Base-by-base conservation (phyloP, 305 asterid species). In the Fraxinus nigra region DNA sequence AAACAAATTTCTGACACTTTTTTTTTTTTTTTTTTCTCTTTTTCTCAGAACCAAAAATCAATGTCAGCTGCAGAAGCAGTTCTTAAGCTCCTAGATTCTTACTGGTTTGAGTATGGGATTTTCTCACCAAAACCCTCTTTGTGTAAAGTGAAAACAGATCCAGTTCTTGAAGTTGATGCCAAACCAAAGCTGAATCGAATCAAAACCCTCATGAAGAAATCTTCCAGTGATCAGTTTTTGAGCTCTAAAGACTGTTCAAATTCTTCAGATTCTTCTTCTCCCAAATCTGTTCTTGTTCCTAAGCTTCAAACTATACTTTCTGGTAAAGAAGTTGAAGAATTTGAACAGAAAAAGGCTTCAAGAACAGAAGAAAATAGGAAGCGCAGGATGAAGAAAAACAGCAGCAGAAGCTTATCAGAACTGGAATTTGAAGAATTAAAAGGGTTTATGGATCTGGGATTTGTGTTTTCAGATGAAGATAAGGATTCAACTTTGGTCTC, bases 381-480 rank as follows among this genome's bases (percentile, higher is more conserved):
- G 37, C 80, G 81, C 48, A 79, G 61, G n/a, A 82, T 79, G 70
- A 81, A 28, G 40, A 84, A 43, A 2, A 43, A 46, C 1, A 78
- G 73, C 0, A 87, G 93, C 33, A 88, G 79, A 63, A 93, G 98
- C 35, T 78, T 92, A 32, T 86, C 98, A 34, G 97, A 91, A 83
- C 89, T 93, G 0, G 98, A 93, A 16, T 80, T 89, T 11, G 90
- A 93, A 80, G 98, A 93, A 80, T 10, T 93, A n/a, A 92, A 92
- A 80, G 98, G 98, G 88, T 93, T 93, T 76, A 91, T 89, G 92
- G 98, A 93, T 91, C 90, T 92, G 28, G 97, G 97, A 8, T 93
- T 93, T 85, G 94, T 89, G 80, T 93, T 93, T 54, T 85, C 93
- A 0, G 93, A 89, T 22, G 88, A 89, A 26, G 97, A 89, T 20